phyloP scores from a whole-genome alignment of 2,329 filamentous ascomycete species.

The Trichophyton rubrum region DNA sequence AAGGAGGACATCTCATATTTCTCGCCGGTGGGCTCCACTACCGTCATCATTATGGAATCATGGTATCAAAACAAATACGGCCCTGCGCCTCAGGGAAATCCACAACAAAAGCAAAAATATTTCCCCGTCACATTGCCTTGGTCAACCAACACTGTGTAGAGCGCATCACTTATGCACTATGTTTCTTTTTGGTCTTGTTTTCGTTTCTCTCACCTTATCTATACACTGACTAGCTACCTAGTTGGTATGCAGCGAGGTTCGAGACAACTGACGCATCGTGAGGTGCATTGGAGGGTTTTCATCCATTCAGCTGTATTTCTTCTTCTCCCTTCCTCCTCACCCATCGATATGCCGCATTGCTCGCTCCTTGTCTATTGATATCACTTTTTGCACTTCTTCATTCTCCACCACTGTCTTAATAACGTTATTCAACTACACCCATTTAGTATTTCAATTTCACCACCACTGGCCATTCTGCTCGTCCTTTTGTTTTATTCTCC shows the following conservation, averaged over 20 bases:
- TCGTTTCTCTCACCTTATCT: neutral
- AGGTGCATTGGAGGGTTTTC: slow-evolving; percentile 1
- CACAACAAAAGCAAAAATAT: neutral
- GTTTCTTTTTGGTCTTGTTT: neutral
- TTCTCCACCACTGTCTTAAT: slow-evolving; percentile 2
- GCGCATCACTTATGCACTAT: neutral
- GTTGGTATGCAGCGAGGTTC: neutral
- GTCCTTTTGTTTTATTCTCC: neutral
- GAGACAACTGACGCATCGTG: neutral
- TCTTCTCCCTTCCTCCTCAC: neutral
- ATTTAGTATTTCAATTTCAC: neutral
- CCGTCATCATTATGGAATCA: no score
- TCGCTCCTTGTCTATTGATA: neutral
- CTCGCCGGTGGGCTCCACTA: neutral
- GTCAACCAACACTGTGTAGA: neutral
- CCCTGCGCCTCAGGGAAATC: neutral
- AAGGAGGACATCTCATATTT: neutral
- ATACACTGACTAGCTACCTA: no score
- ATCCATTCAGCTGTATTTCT: neutral
- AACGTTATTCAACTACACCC: neutral
- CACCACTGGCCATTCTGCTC: neutral
- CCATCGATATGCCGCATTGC: neutral
- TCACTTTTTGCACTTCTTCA: neutral
- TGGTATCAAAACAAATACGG: neutral
- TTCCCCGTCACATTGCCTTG: neutral